Conservation (phyloP, 2,329 filamentous ascomycete species). For the Beauveria rudraprayagi region DNA sequence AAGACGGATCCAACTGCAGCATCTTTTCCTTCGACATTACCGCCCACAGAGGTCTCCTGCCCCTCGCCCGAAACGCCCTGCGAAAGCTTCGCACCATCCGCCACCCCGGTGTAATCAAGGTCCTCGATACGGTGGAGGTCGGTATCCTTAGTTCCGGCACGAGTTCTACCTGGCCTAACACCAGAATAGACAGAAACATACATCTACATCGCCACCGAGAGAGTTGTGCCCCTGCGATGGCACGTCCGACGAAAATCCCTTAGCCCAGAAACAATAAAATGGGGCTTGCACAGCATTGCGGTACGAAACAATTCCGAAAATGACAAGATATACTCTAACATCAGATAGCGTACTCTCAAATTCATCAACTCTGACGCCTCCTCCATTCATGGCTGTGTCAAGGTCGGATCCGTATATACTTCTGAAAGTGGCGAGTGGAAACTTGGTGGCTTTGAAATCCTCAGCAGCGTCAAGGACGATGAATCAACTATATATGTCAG, state of each 20-base stretch:
- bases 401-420: conserved; percentile 81
- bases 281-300: conserved; percentile 83
- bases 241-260: conserved; percentile 81
- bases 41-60: conserved; percentile 70
- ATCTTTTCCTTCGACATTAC: conserved; percentile 92
- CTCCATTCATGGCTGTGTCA: conserved; percentile 82
- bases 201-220: conserved; percentile 93
- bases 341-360: conserved; percentile 71
- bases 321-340: not conserved
- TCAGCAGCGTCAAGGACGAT: conserved; percentile 94
- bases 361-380: conserved; percentile 93
- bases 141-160: not conserved
- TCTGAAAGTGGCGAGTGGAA: conserved; percentile 98
- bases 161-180: not conserved
- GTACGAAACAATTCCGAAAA: conserved; percentile 34
- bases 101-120: conserved; percentile 90
- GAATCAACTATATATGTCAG: conserved; percentile 80
- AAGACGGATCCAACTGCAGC: conserved; percentile 89
- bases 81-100: conserved; percentile 88
- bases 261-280: conserved; percentile 89
- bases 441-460: conserved; percentile 81
- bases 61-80: conserved; percentile 85
- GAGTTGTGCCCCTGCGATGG: conserved; percentile 80
- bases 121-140: conserved; percentile 90
- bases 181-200: conserved; percentile 70